These are phyloP conservation scores for Diplodia sapinea DNA, from an alignment of 2,329 filamentous ascomycete species.

Conservation along the genomic window DNA sequence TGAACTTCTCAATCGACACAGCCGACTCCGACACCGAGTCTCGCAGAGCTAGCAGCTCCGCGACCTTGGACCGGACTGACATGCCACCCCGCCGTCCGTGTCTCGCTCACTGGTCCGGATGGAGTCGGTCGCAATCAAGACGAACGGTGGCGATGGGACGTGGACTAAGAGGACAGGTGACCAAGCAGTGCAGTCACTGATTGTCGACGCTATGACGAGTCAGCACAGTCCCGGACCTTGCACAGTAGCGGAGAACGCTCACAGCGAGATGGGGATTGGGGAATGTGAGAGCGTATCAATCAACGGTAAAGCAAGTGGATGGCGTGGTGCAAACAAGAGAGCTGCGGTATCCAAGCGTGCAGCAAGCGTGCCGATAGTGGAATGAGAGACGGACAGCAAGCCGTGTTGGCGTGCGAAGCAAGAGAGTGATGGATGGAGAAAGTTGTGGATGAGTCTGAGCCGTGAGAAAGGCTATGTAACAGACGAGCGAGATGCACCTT, in stretches of 20 bases:
- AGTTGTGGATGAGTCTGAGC: slow-evolving; percentile 4
- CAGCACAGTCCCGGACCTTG: background rate
- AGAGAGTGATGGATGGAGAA: slow-evolving; percentile 23
- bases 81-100: slow-evolving; percentile 34
- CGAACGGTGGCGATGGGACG: background rate
- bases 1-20: slow-evolving; percentile 50
- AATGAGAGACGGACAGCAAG: slow-evolving; percentile 31
- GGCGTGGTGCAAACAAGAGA: slow-evolving; percentile 30
- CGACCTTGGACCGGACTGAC: slow-evolving; percentile 49
- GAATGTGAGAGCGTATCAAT: slow-evolving; percentile 14
- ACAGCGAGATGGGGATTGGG: background rate
- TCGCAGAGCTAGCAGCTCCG: slow-evolving; percentile 49
- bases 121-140: background rate
- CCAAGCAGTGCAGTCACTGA: background rate
- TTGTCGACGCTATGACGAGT: background rate
- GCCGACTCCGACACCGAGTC: slow-evolving; percentile 51
- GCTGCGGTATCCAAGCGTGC: slow-evolving; percentile 31
- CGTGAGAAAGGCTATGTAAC: background rate
- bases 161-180: background rate
- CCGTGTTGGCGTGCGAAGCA: slow-evolving; percentile 23
- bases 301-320: slow-evolving; percentile 31
- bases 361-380: slow-evolving; percentile 31
- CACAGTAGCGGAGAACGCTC: background rate
- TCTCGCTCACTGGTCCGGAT: slow-evolving; percentile 20
- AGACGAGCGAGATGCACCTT: slow-evolving; percentile 18